Evolutionary conservation across 805 yeast species (phyloP).

Genomic region (Tetrapisispora fleetii): DNA sequence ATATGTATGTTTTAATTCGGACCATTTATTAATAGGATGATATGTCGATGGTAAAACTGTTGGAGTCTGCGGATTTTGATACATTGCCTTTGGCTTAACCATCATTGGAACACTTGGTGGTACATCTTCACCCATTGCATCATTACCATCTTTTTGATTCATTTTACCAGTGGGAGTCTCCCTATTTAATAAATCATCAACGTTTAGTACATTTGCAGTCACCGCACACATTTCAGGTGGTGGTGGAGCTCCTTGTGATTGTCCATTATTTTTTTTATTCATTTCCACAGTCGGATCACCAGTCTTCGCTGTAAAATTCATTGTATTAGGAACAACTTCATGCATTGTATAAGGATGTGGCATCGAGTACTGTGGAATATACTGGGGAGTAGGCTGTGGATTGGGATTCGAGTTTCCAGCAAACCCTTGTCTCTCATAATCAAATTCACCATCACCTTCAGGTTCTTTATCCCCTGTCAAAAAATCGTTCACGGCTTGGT

Average conservation of each 20-base stretch:
- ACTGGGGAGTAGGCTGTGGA: conserved; percentile 10
- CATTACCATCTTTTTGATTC: not conserved
- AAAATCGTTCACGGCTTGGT: not conserved
- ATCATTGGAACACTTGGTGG: conserved; percentile 18
- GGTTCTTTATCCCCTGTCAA: not conserved
- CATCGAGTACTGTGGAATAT: conserved; percentile 22
- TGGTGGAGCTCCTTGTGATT: conserved; percentile 1
- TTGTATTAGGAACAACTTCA: conserved; percentile 27
- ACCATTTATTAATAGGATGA: conserved; percentile 30
- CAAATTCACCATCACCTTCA: conserved; percentile 6
- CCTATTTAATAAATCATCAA: conserved; percentile 10
- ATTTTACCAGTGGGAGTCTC: conserved; percentile 1
- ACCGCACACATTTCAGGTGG: conserved; percentile 12
- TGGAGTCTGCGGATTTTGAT: conserved; percentile 31
- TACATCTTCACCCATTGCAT: conserved; percentile 4
- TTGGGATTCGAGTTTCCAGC: conserved; percentile 5
- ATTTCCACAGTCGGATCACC: conserved; percentile 4
- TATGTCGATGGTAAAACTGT: conserved; percentile 30
- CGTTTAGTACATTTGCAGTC: conserved; percentile 15
- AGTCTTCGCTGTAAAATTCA: conserved; percentile 10
- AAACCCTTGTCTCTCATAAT: conserved; percentile 15
- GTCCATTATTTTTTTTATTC: conserved; percentile 5
- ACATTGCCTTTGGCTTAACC: conserved; percentile 30
- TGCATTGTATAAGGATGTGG: conserved; percentile 18
- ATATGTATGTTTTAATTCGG: conserved; percentile 26